Evolutionary conservation across 345 rosid genomes (phyloP).

Genomic region (Aquilaria malaccensis): DNA sequence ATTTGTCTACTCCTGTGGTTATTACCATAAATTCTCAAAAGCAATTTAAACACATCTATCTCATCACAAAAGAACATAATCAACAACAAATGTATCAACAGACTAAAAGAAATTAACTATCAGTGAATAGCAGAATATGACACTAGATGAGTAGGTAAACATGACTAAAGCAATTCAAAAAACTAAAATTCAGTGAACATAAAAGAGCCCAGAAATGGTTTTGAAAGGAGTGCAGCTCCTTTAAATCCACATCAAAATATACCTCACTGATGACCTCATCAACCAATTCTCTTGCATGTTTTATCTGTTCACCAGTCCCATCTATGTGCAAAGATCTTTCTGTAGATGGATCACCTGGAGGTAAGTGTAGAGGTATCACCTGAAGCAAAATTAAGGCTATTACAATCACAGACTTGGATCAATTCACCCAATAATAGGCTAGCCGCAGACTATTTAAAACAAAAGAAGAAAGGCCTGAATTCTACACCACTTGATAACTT

Average conservation of each 20-base stretch:
- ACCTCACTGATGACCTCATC: constrained; percentile 97
- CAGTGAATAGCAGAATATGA: neutral
- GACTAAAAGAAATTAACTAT: neutral
- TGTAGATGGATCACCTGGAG: constrained; percentile 79
- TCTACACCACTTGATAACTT: too few species aligned
- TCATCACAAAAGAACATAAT: neutral
- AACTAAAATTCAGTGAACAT: neutral
- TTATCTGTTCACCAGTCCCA: constrained; percentile 88
- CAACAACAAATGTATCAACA: neutral
- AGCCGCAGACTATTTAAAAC: too few species aligned
- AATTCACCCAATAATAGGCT: too few species aligned
- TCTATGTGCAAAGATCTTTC: constrained; percentile 87
- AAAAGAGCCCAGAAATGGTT: neutral
- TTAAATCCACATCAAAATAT: constrained; percentile 32
- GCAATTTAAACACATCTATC: neutral
- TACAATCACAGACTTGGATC: neutral
- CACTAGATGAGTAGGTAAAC: constrained; percentile 4
- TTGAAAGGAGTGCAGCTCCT: neutral
- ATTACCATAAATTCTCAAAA: neutral
- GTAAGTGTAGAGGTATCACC: constrained; percentile 97
- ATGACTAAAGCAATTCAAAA: neutral
- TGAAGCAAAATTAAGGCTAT: constrained; percentile 13
- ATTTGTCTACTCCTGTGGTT: neutral
- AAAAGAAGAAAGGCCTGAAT: too few species aligned
- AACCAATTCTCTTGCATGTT: constrained; percentile 82